Conservation (phyloP, 1,284 basidiomycete genomes). For the Prillingera fragicola region DNA sequence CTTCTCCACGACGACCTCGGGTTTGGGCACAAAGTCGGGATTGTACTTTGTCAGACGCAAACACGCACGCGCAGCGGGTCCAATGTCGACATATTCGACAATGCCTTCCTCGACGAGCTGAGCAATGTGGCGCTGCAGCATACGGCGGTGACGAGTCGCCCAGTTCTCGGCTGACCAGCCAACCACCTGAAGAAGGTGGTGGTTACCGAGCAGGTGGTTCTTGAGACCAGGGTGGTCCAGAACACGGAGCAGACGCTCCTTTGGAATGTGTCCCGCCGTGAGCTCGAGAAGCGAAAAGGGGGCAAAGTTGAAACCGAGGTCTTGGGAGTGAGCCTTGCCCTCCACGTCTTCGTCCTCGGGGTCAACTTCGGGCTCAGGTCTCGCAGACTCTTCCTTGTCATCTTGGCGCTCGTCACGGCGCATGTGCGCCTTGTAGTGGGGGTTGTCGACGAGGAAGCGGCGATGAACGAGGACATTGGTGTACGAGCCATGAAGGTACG, state of each 20-base stretch:
- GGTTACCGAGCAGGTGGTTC: slow-evolving; percentile 36
- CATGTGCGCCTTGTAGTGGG: slow-evolving; percentile 24
- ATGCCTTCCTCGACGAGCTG: slow-evolving; percentile 26
- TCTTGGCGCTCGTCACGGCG: slow-evolving; percentile 5
- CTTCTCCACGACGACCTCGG: neutral
- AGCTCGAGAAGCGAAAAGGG: slow-evolving; percentile 34
- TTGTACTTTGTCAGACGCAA: slow-evolving; percentile 41
- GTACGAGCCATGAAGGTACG: slow-evolving; percentile 27
- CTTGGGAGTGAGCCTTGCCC: slow-evolving; percentile 7
- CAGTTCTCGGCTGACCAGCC: slow-evolving; percentile 15
- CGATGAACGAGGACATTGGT: slow-evolving; percentile 39
- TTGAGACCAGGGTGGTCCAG: slow-evolving; percentile 37
- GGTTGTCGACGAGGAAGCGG: slow-evolving; percentile 34
- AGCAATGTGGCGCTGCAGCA: slow-evolving; percentile 27
- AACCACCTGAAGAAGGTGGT: slow-evolving; percentile 23
- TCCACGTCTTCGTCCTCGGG: slow-evolving; percentile 13
- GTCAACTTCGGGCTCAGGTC: neutral
- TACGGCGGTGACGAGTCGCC: slow-evolving; percentile 24
- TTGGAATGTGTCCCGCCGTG: slow-evolving; percentile 31
- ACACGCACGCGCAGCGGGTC: slow-evolving; percentile 25
- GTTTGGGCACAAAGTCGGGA: slow-evolving; percentile 18
- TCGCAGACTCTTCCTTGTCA: neutral
- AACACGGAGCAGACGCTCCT: slow-evolving; percentile 32
- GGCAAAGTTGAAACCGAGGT: slow-evolving; percentile 27
- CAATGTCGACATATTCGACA: slow-evolving; percentile 33